A percentile compares a stretch with the other conserved stretches of the same genome.
These are phyloP conservation scores for Linum trigynum DNA, from an alignment of 345 rosid species.

Conservation along the genomic window DNA sequence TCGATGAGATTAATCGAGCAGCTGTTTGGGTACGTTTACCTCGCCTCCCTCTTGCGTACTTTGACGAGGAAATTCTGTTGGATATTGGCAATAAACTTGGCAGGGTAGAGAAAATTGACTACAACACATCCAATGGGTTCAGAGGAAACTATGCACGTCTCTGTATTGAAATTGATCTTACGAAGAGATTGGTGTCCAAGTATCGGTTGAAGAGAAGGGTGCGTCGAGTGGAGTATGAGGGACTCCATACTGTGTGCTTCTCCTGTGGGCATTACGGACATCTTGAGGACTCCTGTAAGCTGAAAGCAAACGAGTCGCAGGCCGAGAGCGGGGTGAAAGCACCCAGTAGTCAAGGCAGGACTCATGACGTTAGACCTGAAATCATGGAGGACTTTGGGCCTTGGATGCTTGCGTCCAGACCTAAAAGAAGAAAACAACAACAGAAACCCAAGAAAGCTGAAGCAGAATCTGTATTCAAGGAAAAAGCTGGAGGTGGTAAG, in stretches of 20 bases:
- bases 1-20: too few species aligned
- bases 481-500: too few species aligned
- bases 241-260: not conserved
- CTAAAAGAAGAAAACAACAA: too few species aligned
- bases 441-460: too few species aligned
- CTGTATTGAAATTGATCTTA: not conserved
- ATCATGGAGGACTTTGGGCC: too few species aligned
- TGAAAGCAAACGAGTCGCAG: too few species aligned
- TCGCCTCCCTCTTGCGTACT: not conserved
- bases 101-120: not conserved
- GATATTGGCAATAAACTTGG: not conserved
- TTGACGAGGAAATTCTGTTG: not conserved
- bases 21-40: not conserved
- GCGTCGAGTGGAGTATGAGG: not conserved
- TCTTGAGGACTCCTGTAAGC: too few species aligned
- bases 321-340: too few species aligned
- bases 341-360: too few species aligned
- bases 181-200: not conserved
- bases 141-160: not conserved
- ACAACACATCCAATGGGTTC: not conserved
- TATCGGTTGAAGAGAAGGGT: not conserved
- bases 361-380: too few species aligned
- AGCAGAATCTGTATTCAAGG: too few species aligned
- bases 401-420: too few species aligned
- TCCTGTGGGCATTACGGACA: not conserved